phyloP scores from a whole-genome alignment of 495 filamentous ascomycete species.

The Aspergillus affinis region DNA sequence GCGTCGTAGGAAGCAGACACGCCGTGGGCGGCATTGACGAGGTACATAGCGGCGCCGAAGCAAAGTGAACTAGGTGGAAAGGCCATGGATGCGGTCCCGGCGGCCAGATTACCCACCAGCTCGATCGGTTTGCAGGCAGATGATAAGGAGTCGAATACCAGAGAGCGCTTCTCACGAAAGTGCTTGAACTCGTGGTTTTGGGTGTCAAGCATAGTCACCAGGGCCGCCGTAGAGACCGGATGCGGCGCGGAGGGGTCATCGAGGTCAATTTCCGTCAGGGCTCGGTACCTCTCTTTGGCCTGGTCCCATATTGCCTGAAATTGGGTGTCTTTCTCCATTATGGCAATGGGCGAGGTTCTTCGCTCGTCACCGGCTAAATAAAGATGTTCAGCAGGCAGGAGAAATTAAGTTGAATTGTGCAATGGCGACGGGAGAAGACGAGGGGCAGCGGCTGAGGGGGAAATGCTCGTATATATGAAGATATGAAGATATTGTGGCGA shows the following conservation, averaged over 20 bases:
- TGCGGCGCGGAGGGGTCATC: not conserved
- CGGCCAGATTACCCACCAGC: slow-evolving; percentile 27
- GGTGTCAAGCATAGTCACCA: slow-evolving; percentile 14
- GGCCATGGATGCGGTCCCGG: slow-evolving; percentile 22
- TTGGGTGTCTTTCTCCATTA: not conserved
- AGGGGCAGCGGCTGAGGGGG: not conserved
- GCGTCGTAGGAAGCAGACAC: slow-evolving; percentile 31
- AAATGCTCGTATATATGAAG: not conserved
- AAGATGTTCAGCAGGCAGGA: not conserved
- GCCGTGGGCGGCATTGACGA: slow-evolving; percentile 33
- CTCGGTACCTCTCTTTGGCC: not conserved
- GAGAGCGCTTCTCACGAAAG: slow-evolving; percentile 22
- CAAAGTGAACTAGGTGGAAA: slow-evolving; percentile 30
- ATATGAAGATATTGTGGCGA: not conserved
- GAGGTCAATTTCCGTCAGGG: not conserved
- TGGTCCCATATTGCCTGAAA: not conserved
- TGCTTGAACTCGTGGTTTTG: slow-evolving; percentile 16
- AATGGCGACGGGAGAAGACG: not conserved
- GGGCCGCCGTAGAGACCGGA: not conserved
- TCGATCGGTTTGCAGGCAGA: slow-evolving; percentile 27
- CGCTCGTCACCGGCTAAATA: not conserved
- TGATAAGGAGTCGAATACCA: slow-evolving; percentile 17
- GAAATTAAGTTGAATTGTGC: not conserved
- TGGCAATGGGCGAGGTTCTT: not conserved
- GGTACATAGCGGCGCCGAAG: slow-evolving; percentile 31